phyloP scores from a whole-genome alignment of 257 asterid genomes.

The Dorcoceras hygrometricum region DNA sequence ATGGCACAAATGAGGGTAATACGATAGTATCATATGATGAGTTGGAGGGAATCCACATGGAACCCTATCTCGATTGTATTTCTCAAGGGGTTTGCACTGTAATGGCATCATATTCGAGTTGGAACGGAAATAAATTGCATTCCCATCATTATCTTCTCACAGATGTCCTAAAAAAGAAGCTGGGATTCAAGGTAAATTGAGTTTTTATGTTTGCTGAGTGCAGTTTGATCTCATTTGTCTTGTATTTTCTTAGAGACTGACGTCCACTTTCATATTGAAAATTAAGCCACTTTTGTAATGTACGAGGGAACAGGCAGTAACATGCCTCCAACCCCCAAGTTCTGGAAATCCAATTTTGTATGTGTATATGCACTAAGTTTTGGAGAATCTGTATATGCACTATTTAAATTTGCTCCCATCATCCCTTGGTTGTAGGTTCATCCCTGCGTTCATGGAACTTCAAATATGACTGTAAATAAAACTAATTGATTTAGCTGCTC shows the following conservation, averaged over 20 bases:
- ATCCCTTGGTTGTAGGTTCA: too few species aligned
- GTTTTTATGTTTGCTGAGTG: background rate
- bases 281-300: background rate
- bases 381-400: background rate
- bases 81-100: slow-evolving; percentile 90
- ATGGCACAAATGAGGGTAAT: slow-evolving; percentile 86
- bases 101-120: slow-evolving; percentile 90
- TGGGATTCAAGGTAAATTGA: slow-evolving; percentile 74
- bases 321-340: too few species aligned
- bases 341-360: too few species aligned
- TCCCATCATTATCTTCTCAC: slow-evolving; percentile 67
- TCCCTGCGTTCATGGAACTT: too few species aligned
- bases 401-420: too few species aligned
- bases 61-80: slow-evolving; percentile 83
- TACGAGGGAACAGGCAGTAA: too few species aligned
- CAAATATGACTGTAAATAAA: too few species aligned
- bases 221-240: slow-evolving; percentile 2
- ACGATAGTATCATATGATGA: slow-evolving; percentile 64
- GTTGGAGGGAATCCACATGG: slow-evolving; percentile 73
- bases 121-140: slow-evolving; percentile 74
- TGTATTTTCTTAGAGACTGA: slow-evolving; percentile 2
- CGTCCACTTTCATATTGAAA: background rate
- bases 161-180: slow-evolving; percentile 72
- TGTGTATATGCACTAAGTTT: too few species aligned
- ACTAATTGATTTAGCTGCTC: too few species aligned